phyloP scores from a whole-genome alignment of 495 filamentous ascomycete genomes.

The Chaetomium cochliodes region DNA sequence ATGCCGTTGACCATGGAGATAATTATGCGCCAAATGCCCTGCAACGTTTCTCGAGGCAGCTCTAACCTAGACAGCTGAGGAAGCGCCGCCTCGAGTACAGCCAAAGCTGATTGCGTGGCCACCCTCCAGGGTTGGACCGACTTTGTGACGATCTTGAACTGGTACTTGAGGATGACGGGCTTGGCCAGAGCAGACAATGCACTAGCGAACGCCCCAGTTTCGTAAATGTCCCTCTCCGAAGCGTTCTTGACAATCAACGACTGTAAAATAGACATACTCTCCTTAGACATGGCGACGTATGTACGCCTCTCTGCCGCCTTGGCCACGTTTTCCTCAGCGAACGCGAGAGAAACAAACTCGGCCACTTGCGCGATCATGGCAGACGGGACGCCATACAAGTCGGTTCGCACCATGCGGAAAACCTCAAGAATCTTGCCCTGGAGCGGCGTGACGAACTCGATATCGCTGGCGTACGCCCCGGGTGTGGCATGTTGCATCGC shows the following conservation, averaged over 20 bases:
- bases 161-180: conserved; percentile 74
- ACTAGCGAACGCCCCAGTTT: conserved; percentile 57
- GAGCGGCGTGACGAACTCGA: conserved; percentile 77
- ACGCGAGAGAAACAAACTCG: conserved; percentile 68
- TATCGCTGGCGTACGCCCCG: conserved; percentile 75
- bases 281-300: conserved; percentile 82
- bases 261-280: conserved; percentile 67
- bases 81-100: conserved; percentile 66
- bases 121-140: conserved; percentile 73
- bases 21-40: conserved; percentile 58
- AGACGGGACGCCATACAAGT: conserved; percentile 64
- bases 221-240: conserved; percentile 63
- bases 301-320: conserved; percentile 56
- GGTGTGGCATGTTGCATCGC: conserved; percentile 60
- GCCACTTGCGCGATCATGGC: conserved; percentile 66
- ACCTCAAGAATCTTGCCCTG: conserved; percentile 73
- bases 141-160: conserved; percentile 54
- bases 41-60: conserved; percentile 46
- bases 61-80: conserved; percentile 59
- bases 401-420: conserved; percentile 67
- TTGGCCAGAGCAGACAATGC: conserved; percentile 62
- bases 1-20: conserved; percentile 61
- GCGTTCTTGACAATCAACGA: conserved; percentile 63
- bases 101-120: conserved; percentile 66
- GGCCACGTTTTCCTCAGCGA: conserved; percentile 40